A percentile compares a stretch with the other conserved stretches of the same genome.
phyloP scores from a whole-genome alignment of 169 alveolate genomes.

The Babesia bigemina region DNA sequence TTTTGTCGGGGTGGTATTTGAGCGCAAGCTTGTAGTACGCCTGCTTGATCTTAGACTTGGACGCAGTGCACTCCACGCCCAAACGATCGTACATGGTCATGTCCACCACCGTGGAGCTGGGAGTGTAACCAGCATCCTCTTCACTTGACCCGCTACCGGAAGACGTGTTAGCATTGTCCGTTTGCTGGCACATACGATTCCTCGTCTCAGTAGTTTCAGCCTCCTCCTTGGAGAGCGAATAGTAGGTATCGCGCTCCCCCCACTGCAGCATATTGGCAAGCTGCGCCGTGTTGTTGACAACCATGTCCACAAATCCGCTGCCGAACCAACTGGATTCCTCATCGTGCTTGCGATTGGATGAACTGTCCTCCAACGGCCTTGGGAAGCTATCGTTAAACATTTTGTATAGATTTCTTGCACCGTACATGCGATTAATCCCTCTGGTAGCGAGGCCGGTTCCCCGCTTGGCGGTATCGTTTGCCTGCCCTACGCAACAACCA shows the following conservation, averaged over 20 bases:
- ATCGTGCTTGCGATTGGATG: background rate
- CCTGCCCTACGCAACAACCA: background rate
- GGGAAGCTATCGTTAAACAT: background rate
- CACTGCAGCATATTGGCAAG: constrained; percentile 56
- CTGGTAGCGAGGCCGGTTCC: background rate
- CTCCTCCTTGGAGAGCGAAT: constrained; percentile 47
- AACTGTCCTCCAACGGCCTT: background rate
- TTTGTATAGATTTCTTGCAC: background rate
- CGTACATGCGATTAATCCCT: background rate
- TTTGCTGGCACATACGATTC: background rate
- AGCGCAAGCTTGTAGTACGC: constrained; percentile 91
- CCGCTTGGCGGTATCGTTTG: background rate
- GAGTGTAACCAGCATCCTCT: constrained; percentile 9
- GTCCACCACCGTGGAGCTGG: constrained; percentile 55
- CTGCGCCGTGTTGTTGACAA: constrained; percentile 34
- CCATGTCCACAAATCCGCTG: constrained; percentile 25
- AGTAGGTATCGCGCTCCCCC: constrained; percentile 47
- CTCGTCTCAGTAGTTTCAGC: background rate
- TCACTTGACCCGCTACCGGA: constrained; percentile 1
- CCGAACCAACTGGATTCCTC: constrained; percentile 31
- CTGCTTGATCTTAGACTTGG: constrained; percentile 85
- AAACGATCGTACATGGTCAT: constrained; percentile 68
- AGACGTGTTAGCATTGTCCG: background rate
- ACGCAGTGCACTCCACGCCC: constrained; percentile 73
- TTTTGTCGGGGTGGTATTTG: constrained; percentile 93